phyloP scores from a whole-genome alignment of 202 grass and related monocot genomes.

The Bolboschoenoplectus hybrid region DNA sequence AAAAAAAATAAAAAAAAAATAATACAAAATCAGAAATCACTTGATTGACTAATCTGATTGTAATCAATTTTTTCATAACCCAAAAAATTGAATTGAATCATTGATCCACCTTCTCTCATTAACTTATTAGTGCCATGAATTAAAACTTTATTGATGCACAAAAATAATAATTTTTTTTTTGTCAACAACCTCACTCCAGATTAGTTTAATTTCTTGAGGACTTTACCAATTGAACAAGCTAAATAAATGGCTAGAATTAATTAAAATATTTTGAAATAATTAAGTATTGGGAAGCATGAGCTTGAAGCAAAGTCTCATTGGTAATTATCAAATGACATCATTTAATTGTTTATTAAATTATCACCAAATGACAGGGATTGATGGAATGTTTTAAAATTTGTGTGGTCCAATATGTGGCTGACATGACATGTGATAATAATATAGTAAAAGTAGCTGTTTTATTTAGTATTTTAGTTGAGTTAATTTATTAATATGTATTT shows the following conservation, averaged over 20 bases:
- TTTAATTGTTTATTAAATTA: background rate
- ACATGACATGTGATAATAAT: background rate
- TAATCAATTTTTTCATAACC: no score
- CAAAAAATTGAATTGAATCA: no score
- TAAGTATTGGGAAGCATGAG: background rate
- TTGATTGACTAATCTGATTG: no score
- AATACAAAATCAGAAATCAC: no score
- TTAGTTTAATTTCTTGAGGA: background rate
- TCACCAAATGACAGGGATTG: background rate
- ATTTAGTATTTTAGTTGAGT: background rate
- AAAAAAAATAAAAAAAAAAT: no score
- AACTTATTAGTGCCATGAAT: background rate
- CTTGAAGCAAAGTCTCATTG: background rate
- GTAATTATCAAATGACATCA: constrained; percentile 16
- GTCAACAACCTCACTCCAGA: background rate
- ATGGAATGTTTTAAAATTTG: background rate
- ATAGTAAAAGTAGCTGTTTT: background rate
- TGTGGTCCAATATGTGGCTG: background rate
- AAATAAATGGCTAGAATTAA: background rate
- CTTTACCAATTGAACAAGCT: background rate
- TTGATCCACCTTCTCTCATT: background rate
- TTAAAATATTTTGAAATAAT: background rate
- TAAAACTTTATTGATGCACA: no score
- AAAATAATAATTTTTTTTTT: background rate
- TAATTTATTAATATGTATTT: background rate